Evolutionary conservation across 805 yeast genomes (phyloP), one percentile per base, ranked within the genome.

Genomic region (Hyphopichia homilentoma): DNA sequence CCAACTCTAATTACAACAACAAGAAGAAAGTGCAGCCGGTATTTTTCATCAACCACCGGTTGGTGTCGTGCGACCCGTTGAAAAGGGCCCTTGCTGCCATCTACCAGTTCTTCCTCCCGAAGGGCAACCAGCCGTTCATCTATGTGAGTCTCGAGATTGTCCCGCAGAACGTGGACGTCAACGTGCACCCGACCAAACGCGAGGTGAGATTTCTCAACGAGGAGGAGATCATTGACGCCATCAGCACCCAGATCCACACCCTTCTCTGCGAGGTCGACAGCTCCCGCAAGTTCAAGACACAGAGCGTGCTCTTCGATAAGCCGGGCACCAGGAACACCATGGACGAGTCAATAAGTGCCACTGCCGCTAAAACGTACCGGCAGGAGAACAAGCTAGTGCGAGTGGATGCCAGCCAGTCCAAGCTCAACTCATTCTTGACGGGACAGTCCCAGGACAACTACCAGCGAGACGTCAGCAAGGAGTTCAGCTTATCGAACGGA

Each of bases 131-230:
- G 43, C 82, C 95, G 0, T 93, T 93, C 51, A 69, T 85, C 1
- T 93, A 88, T 55, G 37, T 93, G 32, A 69, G 84, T 29, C 52
- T 93, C n/a, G 62, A 63, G 13, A 76, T 93, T 2, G 63, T 69
- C 15, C 84, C 96, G 1, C 60, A 59, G 21, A 79, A 81, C 39
- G 69, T 93, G 6, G 98, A 93, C 54, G 97, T 93, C 11, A 93
- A 93, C 52, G 81, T 93, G 9, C 98, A 93, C 51, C 98, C 98
- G 0, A 90, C 97, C 0, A 93, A 93, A 46, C 71, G 90, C 37
- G 97, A 90, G 47, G 97, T 93, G 2, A 56, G 94, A 26, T 88
- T 93, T 51, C 60, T 93, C 21, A 58, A 78, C 52, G 97, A 93
- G 47, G 93, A 83, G 27, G 97, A 89, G 50, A 87, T 93, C 14